Conservation (phyloP, 2,329 filamentous ascomycete genomes). For the Fusarium oligoseptatum region DNA sequence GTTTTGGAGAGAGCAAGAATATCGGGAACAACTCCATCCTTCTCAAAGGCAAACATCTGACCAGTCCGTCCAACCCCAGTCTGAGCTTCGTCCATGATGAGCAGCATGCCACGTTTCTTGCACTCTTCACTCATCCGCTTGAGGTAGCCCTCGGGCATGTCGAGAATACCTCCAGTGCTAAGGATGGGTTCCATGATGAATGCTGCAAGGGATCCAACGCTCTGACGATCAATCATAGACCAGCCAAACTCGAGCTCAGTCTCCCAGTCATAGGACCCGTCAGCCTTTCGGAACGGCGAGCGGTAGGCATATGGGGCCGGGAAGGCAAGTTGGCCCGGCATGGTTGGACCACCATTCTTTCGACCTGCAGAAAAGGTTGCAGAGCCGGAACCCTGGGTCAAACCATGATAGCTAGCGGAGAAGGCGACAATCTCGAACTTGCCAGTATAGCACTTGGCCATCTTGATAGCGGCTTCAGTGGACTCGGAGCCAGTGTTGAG, state of each 20-base stretch:
- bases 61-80: constrained; percentile 69
- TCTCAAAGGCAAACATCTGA: constrained; percentile 70
- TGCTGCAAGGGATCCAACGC: constrained; percentile 68
- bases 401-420: constrained; percentile 70
- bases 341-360: constrained; percentile 57
- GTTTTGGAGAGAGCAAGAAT: constrained; percentile 61
- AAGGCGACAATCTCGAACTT: constrained; percentile 75
- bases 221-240: constrained; percentile 70
- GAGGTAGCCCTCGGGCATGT: constrained; percentile 28
- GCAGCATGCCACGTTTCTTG: constrained; percentile 66
- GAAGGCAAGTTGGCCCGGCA: constrained; percentile 70
- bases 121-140: constrained; percentile 56
- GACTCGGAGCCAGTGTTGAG: constrained; percentile 68
- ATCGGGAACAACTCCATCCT: constrained; percentile 45
- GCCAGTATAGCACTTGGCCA: constrained; percentile 73
- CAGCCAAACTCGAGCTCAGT: constrained; percentile 74
- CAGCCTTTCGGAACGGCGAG: constrained; percentile 69
- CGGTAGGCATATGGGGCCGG: constrained; percentile 73
- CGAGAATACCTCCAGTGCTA: constrained; percentile 60
- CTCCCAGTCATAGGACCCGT: constrained; percentile 75
- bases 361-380: constrained; percentile 68
- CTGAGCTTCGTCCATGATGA: constrained; percentile 73
- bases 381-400: constrained; percentile 65
- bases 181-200: constrained; percentile 73
- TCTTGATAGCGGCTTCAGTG: constrained; percentile 72